A percentile compares a stretch with the other conserved stretches of the same genome.
Conservation (phyloP, 2,329 filamentous ascomycete species). For the Arthrobotrys musiformis region DNA sequence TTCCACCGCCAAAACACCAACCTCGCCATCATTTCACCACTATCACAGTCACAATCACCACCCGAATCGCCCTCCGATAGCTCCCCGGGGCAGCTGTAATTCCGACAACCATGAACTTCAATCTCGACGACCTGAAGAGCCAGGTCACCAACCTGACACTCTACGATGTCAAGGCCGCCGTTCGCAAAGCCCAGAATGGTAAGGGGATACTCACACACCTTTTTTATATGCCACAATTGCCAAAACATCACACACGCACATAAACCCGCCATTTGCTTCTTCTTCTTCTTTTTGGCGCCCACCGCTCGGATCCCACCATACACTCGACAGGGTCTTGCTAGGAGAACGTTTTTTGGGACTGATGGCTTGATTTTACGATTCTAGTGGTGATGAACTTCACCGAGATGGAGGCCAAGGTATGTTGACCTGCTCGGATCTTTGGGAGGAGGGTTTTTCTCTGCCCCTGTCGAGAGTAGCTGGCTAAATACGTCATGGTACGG, state of each 20-base stretch:
- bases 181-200: slow-evolving; percentile 98
- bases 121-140: slow-evolving; percentile 81
- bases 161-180: slow-evolving; percentile 94
- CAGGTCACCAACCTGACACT: slow-evolving; percentile 90
- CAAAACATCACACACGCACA: not conserved
- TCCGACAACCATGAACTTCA: slow-evolving; percentile 46
- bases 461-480: not conserved
- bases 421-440: slow-evolving; percentile 16
- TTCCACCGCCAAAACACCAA: not conserved
- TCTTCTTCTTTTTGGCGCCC: too few relatives aligned
- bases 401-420: slow-evolving; percentile 82
- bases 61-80: not conserved
- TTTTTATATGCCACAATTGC: slow-evolving; percentile 21
- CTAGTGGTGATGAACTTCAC: slow-evolving; percentile 97
- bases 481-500: slow-evolving; percentile 37
- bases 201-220: slow-evolving; percentile 33
- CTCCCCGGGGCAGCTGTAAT: not conserved
- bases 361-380: slow-evolving; percentile 51
- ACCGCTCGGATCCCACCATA: slow-evolving; percentile 46
- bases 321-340: slow-evolving; percentile 14
- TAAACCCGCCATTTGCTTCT: slow-evolving; percentile 10
- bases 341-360: slow-evolving; percentile 57
- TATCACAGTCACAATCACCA: slow-evolving; percentile 5
- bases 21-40: not conserved
- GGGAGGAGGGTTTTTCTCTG: not conserved